Percentiles rank a stretch among this genome's conserved stretches.
Conservation (phyloP, 2,329 filamentous ascomycete species). For the Arthrobotrys pseudoclavata region DNA sequence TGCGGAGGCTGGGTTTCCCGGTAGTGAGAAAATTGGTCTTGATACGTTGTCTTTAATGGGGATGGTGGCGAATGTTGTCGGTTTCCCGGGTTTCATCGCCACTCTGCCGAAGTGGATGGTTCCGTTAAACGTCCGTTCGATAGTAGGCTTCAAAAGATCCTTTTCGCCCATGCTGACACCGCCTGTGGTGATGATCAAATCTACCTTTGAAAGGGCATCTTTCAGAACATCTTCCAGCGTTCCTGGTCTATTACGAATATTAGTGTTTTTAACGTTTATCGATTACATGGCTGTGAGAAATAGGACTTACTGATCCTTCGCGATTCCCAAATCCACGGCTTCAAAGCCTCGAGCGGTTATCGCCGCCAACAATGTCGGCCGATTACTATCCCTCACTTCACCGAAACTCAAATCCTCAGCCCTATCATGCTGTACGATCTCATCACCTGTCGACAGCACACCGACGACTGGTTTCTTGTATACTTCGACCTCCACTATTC, state of each 20-base stretch:
- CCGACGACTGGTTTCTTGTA: slow-evolving; percentile 84
- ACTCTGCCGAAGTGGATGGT: slow-evolving; percentile 97
- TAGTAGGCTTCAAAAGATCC: slow-evolving; percentile 94
- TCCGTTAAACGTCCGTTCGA: slow-evolving; percentile 88
- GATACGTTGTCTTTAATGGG: slow-evolving; percentile 8
- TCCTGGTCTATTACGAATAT: slow-evolving; percentile 67
- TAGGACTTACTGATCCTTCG: slow-evolving; percentile 73
- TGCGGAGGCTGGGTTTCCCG: slow-evolving; percentile 93
- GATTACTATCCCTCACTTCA: slow-evolving; percentile 93
- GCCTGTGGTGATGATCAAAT: slow-evolving; percentile 90
- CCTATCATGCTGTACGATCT: slow-evolving; percentile 82
- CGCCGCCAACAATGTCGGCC: slow-evolving; percentile 86
- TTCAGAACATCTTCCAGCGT: slow-evolving; percentile 83
- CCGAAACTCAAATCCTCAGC: slow-evolving; percentile 77
- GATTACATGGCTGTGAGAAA: background rate
- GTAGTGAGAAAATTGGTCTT: slow-evolving; percentile 87
- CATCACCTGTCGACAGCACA: slow-evolving; percentile 92
- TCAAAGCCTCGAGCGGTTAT: slow-evolving; percentile 80
- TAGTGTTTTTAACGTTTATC: background rate
- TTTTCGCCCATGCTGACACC: slow-evolving; percentile 98
- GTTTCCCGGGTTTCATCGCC: slow-evolving; percentile 97
- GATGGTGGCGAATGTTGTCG: slow-evolving; percentile 94
- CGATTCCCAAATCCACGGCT: slow-evolving; percentile 87
- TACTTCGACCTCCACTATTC: slow-evolving; percentile 77
- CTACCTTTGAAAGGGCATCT: slow-evolving; percentile 78